phyloP scores from a whole-genome alignment of 2,329 filamentous ascomycete species.

The Alternaria sp. region DNA sequence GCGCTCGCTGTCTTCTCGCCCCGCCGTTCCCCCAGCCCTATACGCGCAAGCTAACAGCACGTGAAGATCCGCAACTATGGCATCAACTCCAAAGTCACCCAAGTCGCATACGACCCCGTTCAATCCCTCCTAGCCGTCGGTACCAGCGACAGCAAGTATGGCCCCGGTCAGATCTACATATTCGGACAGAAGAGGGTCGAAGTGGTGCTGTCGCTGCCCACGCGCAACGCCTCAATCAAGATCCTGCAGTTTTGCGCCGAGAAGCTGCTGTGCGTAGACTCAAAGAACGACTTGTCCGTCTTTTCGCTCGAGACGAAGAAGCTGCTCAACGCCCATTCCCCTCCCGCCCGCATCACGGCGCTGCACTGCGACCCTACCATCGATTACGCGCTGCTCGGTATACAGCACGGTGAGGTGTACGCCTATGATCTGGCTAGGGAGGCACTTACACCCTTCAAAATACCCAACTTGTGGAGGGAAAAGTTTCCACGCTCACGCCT shows the following conservation, averaged over 20 bases:
- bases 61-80: constrained; percentile 52
- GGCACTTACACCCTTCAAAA: constrained; percentile 74
- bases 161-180: constrained; percentile 85
- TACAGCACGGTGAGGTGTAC: constrained; percentile 81
- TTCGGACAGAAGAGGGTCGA: constrained; percentile 83
- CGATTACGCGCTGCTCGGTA: constrained; percentile 89
- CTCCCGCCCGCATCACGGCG: constrained; percentile 76
- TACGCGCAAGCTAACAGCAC: constrained; percentile 23
- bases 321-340: constrained; percentile 72
- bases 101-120: constrained; percentile 88
- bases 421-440: constrained; percentile 93
- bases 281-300: constrained; percentile 81
- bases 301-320: constrained; percentile 78
- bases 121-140: constrained; percentile 93
- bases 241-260: constrained; percentile 84
- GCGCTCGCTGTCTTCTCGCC: constrained; percentile 36
- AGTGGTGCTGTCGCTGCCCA: constrained; percentile 73
- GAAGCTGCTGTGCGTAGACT: constrained; percentile 83
- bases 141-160: constrained; percentile 85
- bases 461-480: constrained; percentile 87
- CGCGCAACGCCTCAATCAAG: constrained; percentile 72
- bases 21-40: constrained; percentile 7
- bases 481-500: constrained; percentile 71
- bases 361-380: constrained; percentile 86
- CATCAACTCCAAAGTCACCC: constrained; percentile 71